A percentile compares a stretch with the other conserved stretches of the same genome.
phyloP scores from a whole-genome alignment of 2,329 filamentous ascomycete genomes.

The Fusarium pininemorale region DNA sequence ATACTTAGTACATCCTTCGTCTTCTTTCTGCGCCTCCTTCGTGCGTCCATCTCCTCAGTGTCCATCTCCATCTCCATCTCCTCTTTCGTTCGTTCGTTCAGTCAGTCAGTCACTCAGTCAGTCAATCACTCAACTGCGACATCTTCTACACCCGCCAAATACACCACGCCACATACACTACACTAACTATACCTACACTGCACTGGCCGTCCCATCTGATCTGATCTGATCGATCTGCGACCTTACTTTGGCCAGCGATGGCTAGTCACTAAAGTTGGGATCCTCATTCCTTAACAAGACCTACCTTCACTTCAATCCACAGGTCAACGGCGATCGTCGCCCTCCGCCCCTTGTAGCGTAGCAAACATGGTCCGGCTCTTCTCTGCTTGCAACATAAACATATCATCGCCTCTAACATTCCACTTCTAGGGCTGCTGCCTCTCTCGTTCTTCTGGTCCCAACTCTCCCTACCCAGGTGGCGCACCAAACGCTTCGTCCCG shows the following conservation, averaged over 20 bases:
- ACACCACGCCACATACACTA: no score
- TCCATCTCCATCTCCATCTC: neutral
- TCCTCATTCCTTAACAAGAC: slow-evolving; percentile 24
- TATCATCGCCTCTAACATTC: slow-evolving; percentile 25
- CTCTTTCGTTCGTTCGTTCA: neutral
- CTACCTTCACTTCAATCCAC: slow-evolving; percentile 18
- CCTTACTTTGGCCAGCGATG: slow-evolving; percentile 31
- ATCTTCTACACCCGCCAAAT: neutral
- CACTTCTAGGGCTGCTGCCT: slow-evolving; percentile 64
- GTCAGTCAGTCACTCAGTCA: neutral
- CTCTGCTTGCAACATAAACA: neutral
- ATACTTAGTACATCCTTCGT: slow-evolving; percentile 5
- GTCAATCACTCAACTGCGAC: neutral
- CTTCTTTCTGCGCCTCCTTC: slow-evolving; percentile 19
- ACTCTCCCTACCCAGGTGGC: slow-evolving; percentile 63
- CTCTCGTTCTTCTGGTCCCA: slow-evolving; percentile 61
- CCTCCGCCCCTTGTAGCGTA: neutral
- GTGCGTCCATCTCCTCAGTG: slow-evolving; percentile 1
- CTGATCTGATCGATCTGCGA: slow-evolving; percentile 7
- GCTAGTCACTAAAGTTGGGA: slow-evolving; percentile 33
- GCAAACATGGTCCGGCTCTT: slow-evolving; percentile 33
- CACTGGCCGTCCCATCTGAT: neutral
- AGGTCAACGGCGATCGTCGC: slow-evolving; percentile 18
- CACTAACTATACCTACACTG: neutral
- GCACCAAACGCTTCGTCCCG: slow-evolving; percentile 60